These are phyloP conservation scores for Herpetomonas muscarum DNA, from an alignment of 208 protist species.

Conservation along the genomic window DNA sequence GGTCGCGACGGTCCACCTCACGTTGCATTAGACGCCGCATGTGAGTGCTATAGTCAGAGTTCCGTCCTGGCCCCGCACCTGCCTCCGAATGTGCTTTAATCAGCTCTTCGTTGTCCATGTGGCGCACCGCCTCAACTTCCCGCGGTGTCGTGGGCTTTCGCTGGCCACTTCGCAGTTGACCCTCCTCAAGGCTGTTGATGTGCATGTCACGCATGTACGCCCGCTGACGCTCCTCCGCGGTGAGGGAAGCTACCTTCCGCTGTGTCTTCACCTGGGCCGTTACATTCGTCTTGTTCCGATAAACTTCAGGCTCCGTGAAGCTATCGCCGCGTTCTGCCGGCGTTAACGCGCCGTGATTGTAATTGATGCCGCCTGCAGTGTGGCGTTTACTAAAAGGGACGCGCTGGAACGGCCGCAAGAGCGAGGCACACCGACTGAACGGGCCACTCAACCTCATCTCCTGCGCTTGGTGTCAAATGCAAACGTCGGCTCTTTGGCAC, in stretches of 20 bases:
- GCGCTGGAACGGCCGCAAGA: conserved; percentile 8
- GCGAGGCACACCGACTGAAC: neutral
- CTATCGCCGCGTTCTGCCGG: conserved; percentile 52
- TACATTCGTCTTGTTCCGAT: conserved; percentile 56
- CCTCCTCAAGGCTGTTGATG: conserved; percentile 29
- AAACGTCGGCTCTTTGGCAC: too few species aligned
- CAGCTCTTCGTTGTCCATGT: conserved; percentile 33
- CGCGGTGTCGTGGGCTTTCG: conserved; percentile 21
- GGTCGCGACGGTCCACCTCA: conserved; percentile 64
- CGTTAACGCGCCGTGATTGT: conserved; percentile 54
- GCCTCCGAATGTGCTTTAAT: conserved; percentile 1
- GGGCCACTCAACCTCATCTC: neutral
- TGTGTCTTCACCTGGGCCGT: conserved; percentile 50
- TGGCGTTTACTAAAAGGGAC: conserved; percentile 26
- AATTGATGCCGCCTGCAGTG: conserved; percentile 35
- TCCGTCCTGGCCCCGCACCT: neutral
- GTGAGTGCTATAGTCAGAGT: conserved; percentile 21
- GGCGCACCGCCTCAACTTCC: conserved; percentile 27
- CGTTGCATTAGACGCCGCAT: conserved; percentile 52
- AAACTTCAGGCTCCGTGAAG: conserved; percentile 71
- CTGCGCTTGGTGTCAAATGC: neutral
- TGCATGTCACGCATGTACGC: conserved; percentile 25
- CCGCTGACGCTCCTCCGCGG: conserved; percentile 33
- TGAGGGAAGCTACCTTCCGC: conserved; percentile 35
- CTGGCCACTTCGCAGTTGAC: conserved; percentile 29